phyloP scores from a whole-genome alignment of 495 filamentous ascomycete genomes.

The Aspergillus homomorphus region DNA sequence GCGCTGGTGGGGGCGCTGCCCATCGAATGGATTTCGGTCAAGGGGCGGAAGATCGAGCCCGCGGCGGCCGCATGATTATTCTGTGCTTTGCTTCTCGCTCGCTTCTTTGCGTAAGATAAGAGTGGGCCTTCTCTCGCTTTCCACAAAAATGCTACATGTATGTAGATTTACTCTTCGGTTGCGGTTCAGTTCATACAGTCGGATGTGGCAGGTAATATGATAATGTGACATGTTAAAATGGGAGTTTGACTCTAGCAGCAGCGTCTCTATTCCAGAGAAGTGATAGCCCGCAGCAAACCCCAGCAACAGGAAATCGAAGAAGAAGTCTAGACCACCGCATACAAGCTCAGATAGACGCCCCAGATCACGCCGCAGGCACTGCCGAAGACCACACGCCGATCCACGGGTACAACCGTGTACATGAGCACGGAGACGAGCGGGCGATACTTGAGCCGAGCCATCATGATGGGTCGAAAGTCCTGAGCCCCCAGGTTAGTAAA shows the following conservation, averaged over 20 bases:
- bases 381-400: slow-evolving; percentile 72
- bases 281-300: background rate
- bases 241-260: background rate
- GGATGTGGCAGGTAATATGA: too few relatives aligned
- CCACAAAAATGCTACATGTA: too few relatives aligned
- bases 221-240: background rate
- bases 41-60: slow-evolving; percentile 72
- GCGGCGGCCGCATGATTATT: slow-evolving; percentile 34
- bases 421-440: slow-evolving; percentile 76
- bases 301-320: slow-evolving; percentile 8
- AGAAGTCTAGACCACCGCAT: slow-evolving; percentile 42
- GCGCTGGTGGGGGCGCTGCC: slow-evolving; percentile 58
- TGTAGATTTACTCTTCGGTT: too few relatives aligned
- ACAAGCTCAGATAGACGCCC: slow-evolving; percentile 81
- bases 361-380: slow-evolving; percentile 78
- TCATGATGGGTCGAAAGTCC: slow-evolving; percentile 68
- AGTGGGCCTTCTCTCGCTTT: too few relatives aligned
- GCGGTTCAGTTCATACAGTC: too few relatives aligned
- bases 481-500: slow-evolving; percentile 12
- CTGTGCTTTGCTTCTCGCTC: too few relatives aligned
- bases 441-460: slow-evolving; percentile 78
- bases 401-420: slow-evolving; percentile 75
- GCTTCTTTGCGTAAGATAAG: too few relatives aligned
- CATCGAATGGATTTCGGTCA: slow-evolving; percentile 83
- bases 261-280: background rate